Evolutionary conservation across 2,329 filamentous ascomycete genomes (phyloP).

Genomic region (Parafenestella ontariensis): DNA sequence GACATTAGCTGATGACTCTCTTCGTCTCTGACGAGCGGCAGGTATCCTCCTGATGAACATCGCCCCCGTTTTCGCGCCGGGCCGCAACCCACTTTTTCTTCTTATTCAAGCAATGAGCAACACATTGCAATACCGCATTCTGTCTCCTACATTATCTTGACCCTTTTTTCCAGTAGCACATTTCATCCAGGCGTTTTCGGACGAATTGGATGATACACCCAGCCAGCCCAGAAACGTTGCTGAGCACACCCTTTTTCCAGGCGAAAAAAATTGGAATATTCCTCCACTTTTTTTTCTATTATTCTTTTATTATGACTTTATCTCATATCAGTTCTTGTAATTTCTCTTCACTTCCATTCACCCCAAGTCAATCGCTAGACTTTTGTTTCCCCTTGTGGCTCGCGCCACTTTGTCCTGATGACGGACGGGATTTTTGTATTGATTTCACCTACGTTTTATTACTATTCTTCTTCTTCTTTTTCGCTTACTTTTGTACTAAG

Average conservation of each 20-base stretch:
- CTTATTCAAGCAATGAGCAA: not conserved
- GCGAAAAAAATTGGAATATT: constrained; percentile 1
- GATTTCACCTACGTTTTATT: not conserved
- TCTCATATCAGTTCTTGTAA: constrained; percentile 1
- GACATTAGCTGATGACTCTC: constrained; percentile 2
- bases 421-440: not conserved
- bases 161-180: not conserved
- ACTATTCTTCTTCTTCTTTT: not conserved
- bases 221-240: not conserved
- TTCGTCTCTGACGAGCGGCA: not conserved
- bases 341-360: not conserved
- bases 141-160: not conserved
- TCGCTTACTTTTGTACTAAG: too few relatives aligned
- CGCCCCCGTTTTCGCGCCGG: not conserved
- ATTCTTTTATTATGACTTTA: too few relatives aligned
- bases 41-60: not conserved
- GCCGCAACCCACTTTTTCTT: not conserved
- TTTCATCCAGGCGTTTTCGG: not conserved
- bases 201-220: constrained; percentile 1
- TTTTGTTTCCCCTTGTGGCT: not conserved
- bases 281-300: not conserved
- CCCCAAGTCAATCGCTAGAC: not conserved
- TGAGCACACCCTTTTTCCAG: not conserved
- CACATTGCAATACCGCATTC: not conserved
- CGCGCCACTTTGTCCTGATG: not conserved